Conservation (phyloP, 805 yeast genomes). For the Metschnikowia cerradonensis region DNA sequence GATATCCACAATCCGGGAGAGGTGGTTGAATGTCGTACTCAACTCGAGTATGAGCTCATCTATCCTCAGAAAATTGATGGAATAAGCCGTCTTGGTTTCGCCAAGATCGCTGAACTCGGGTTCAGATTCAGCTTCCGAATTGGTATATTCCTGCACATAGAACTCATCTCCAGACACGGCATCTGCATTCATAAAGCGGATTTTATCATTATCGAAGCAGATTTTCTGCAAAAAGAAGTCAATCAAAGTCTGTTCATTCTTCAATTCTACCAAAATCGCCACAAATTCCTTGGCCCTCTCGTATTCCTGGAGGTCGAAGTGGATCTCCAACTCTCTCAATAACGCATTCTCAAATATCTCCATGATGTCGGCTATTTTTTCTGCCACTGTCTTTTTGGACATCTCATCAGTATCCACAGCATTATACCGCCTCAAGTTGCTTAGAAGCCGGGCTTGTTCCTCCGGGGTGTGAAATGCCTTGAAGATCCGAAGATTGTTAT, state of each 20-base stretch:
- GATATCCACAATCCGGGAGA: slow-evolving; percentile 36
- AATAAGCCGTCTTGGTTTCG: not conserved
- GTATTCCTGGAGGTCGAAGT: slow-evolving; percentile 46
- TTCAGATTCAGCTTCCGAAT: not conserved
- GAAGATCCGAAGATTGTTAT: slow-evolving; percentile 43
- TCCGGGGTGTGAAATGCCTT: slow-evolving; percentile 45
- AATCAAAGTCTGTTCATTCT: slow-evolving; percentile 40
- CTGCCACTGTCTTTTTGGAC: slow-evolving; percentile 27
- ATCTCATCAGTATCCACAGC: slow-evolving; percentile 29
- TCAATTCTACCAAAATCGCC: slow-evolving; percentile 30
- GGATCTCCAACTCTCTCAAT: slow-evolving; percentile 61
- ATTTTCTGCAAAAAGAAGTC: slow-evolving; percentile 43
- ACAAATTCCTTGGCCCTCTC: slow-evolving; percentile 34
- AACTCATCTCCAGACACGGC: slow-evolving; percentile 22
- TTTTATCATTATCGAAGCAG: slow-evolving; percentile 35
- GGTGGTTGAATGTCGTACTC: slow-evolving; percentile 34
- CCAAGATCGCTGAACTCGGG: not conserved
- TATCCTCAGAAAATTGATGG: slow-evolving; percentile 17
- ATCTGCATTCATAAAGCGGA: slow-evolving; percentile 29
- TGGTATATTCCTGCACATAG: slow-evolving; percentile 13
- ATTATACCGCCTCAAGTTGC: slow-evolving; percentile 39
- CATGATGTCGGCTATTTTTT: slow-evolving; percentile 49
- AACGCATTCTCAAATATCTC: slow-evolving; percentile 73
- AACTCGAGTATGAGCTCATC: slow-evolving; percentile 26
- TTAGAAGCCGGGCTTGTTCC: slow-evolving; percentile 46